Evolutionary conservation across 768 basidiomycete genomes (phyloP).

Genomic region (Lactarius pseudohatsudake): DNA sequence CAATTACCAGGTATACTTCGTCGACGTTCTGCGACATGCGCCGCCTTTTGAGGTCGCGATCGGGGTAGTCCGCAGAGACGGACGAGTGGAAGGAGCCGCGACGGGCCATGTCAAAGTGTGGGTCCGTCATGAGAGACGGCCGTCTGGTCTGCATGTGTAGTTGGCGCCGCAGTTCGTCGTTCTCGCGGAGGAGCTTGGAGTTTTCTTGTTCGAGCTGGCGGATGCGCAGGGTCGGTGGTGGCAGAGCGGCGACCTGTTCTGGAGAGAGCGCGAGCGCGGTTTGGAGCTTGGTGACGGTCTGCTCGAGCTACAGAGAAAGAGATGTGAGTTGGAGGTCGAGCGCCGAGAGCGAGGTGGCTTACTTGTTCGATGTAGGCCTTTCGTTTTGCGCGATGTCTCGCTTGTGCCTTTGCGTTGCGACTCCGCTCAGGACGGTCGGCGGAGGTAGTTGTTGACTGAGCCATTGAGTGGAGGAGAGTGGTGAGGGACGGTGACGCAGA

Average conservation of each 20-base stretch:
- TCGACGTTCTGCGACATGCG: conserved; percentile 33
- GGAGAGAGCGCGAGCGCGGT: conserved; percentile 68
- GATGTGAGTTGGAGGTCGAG: neutral
- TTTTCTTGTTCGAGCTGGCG: conserved; percentile 85
- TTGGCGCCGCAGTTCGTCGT: conserved; percentile 70
- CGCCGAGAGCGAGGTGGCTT: conserved; percentile 24
- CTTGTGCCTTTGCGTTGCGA: conserved; percentile 87
- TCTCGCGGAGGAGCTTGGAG: conserved; percentile 64
- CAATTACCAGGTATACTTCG: conserved; percentile 34
- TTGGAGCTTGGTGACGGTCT: conserved; percentile 83
- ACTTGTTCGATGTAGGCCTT: conserved; percentile 94
- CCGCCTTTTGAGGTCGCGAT: conserved; percentile 33
- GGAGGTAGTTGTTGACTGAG: conserved; percentile 16
- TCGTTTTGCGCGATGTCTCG: conserved; percentile 86
- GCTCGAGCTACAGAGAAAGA: conserved; percentile 60
- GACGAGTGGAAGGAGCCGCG: conserved; percentile 25
- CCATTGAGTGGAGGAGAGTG: conserved; percentile 2
- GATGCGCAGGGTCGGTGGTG: conserved; percentile 71
- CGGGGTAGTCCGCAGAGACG: conserved; percentile 32
- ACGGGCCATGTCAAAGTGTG: conserved; percentile 28
- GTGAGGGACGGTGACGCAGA: neutral
- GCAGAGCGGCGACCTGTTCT: conserved; percentile 72
- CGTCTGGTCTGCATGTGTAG: conserved; percentile 39
- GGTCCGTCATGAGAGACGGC: conserved; percentile 27
- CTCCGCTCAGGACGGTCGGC: conserved; percentile 61